Evolutionary conservation across 345 rosid genomes (phyloP).

Genomic region (Aquilaria malaccensis): DNA sequence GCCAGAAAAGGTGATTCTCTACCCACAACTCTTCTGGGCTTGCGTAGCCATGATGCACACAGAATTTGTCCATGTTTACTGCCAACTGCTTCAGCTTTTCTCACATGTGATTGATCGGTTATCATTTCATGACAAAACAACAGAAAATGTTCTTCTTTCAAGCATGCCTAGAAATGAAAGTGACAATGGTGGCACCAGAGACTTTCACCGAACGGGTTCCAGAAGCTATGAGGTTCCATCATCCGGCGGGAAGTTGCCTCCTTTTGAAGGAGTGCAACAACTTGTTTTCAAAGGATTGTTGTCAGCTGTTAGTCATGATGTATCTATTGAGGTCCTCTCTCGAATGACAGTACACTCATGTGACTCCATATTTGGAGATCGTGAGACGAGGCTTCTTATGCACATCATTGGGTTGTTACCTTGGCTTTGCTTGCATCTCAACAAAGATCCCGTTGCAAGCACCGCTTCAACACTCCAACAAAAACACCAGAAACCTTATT

Average conservation of each 20-base stretch:
- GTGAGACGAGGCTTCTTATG: slow-evolving; percentile 88
- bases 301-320: slow-evolving; percentile 79
- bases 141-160: slow-evolving; percentile 87
- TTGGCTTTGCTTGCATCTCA: slow-evolving; percentile 90
- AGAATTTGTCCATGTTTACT: slow-evolving; percentile 87
- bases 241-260: slow-evolving; percentile 58
- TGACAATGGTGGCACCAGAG: slow-evolving; percentile 41
- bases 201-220: slow-evolving; percentile 56
- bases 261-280: slow-evolving; percentile 88
- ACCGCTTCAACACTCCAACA: slow-evolving; percentile 66
- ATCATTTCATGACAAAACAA: slow-evolving; percentile 80
- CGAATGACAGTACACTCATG: slow-evolving; percentile 77
- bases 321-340: slow-evolving; percentile 77
- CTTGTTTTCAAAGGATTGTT: slow-evolving; percentile 88
- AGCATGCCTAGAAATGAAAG: slow-evolving; percentile 91
- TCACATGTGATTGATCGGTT: slow-evolving; percentile 73
- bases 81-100: slow-evolving; percentile 90
- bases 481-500: slow-evolving; percentile 74
- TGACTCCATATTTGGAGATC: slow-evolving; percentile 84
- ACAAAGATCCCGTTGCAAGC: slow-evolving; percentile 45
- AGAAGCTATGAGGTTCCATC: slow-evolving; percentile 53
- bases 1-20: slow-evolving; percentile 88
- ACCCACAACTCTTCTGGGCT: slow-evolving; percentile 95
- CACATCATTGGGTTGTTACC: slow-evolving; percentile 88
- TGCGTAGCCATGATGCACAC: slow-evolving; percentile 98